A percentile compares a stretch with the other conserved stretches of the same genome.
These are phyloP conservation scores for Phyllosticta citribraziliensis DNA, from an alignment of 2,329 filamentous ascomycete genomes.

Conservation along the genomic window DNA sequence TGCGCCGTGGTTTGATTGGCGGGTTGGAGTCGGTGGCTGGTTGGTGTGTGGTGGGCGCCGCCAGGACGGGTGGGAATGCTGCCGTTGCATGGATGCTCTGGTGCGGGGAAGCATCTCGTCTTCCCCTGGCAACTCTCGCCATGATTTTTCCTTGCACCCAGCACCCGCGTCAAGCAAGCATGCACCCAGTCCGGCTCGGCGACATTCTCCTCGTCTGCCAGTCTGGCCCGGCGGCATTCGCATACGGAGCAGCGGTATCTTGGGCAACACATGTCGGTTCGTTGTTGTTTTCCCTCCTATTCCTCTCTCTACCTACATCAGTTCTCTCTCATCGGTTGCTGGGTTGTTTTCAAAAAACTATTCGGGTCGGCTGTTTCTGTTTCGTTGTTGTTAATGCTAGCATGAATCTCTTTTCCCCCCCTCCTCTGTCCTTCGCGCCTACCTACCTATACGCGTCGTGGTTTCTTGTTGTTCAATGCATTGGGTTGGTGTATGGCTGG, in stretches of 20 bases:
- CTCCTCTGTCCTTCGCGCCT: too few relatives aligned
- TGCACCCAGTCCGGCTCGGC: background rate
- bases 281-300: background rate
- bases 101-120: background rate
- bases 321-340: background rate
- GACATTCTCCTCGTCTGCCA: background rate
- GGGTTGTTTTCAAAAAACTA: too few relatives aligned
- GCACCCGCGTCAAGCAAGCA: background rate
- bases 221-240: background rate
- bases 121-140: background rate
- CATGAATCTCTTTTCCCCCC: too few relatives aligned
- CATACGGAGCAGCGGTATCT: too few relatives aligned
- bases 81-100: background rate
- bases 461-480: too few relatives aligned
- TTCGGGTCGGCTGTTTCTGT: too few relatives aligned
- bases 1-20: background rate
- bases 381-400: too few relatives aligned
- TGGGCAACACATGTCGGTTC: background rate
- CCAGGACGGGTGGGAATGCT: background rate
- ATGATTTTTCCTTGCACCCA: background rate
- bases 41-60: background rate
- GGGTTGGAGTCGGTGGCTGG: background rate
- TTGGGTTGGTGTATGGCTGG: too few relatives aligned
- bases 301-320: background rate
- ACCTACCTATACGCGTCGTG: too few relatives aligned